Percentiles rank a stretch among this genome's conserved stretches.
phyloP scores from a whole-genome alignment of 164 flowering plant species.

The Stephania yunnanensis region DNA sequence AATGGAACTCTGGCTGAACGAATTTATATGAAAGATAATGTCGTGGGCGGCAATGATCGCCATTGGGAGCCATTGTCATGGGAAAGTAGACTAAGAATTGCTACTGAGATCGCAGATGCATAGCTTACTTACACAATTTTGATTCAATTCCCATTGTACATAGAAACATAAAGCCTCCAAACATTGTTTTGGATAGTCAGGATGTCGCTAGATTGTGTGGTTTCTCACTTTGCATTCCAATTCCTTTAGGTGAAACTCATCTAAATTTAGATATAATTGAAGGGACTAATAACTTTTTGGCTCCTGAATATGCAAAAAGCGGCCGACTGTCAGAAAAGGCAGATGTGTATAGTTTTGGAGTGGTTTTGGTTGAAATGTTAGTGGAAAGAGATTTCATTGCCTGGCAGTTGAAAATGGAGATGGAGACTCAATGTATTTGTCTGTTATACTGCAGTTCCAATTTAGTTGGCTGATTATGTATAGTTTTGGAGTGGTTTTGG shows the following conservation, averaged over 20 bases:
- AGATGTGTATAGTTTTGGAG: not conserved
- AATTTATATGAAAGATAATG: not conserved
- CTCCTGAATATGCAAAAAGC: not conserved
- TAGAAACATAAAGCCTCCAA: not conserved
- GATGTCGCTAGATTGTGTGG: constrained; percentile 15
- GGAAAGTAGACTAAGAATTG: constrained; percentile 13
- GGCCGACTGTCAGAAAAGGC: not conserved
- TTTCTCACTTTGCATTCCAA: not conserved
- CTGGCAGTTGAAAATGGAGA: too few relatives aligned
- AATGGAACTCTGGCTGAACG: constrained; percentile 5
- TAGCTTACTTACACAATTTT: constrained; percentile 10
- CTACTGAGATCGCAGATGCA: constrained; percentile 11
- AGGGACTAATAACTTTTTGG: too few relatives aligned
- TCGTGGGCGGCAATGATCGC: too few relatives aligned
- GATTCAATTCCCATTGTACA: constrained; percentile 10
- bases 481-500: too few relatives aligned
- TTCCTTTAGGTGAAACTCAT: not conserved
- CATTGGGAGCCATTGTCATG: constrained; percentile 7
- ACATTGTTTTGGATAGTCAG: constrained; percentile 18
- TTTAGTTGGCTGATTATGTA: too few relatives aligned
- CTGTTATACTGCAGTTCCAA: too few relatives aligned
- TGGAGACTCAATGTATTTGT: too few relatives aligned
- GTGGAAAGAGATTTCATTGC: not conserved
- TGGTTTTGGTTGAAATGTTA: not conserved
- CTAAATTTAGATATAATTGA: not conserved